Evolutionary conservation across 495 filamentous ascomycete species (phyloP), one percentile per base, ranked within the genome.

Genomic region (Evernia prunastri): DNA sequence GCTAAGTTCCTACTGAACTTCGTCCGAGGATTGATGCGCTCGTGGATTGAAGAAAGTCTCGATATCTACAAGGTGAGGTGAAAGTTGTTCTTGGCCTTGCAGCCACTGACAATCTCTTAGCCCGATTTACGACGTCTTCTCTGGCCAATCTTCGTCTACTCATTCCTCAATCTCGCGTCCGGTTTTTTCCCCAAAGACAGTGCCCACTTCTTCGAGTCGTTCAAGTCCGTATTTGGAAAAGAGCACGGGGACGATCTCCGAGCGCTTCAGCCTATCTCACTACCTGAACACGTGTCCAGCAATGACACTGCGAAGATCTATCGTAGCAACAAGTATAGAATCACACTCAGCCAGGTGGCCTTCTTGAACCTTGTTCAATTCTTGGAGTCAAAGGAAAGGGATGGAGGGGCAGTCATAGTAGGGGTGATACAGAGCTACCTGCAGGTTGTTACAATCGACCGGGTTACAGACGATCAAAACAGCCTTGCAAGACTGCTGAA

Each of bases 141-240:
- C 33, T 98, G 92, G 89, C 95, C 94, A 2, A 76, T 95, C 0
- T 97, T 97, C 70, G 88, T 96, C 27, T 93, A 98, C 75, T 94
- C 91, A 0, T 96, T 89, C 70, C 75, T 97, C 10, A 83, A 90
- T 67, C 85, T 96, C 56, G 82, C 92, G n/a, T 77, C 76, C n/a
- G 86, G 90, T 15, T 86, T 82, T 64, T 88, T 87, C 67, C 75
- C 80, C 25, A 83, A 81, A 42, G 90, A 96, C 58, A 85, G 85
- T 18, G 82, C 87, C 65, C 74, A 80, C 5, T 91, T 95, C 67
- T 87, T 96, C 58, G 77, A 83, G 31, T 72, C 79, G 27, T 86
- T 88, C 72, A 84, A 84, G 64, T 75, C 79, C 37, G 79, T 83
- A 60, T 96, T 97, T 66, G 82, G 88, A 51, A 81, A 82, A 2